phyloP scores from a whole-genome alignment of 2,329 filamentous ascomycete genomes.

The Penicillium aurantiogriseum region DNA sequence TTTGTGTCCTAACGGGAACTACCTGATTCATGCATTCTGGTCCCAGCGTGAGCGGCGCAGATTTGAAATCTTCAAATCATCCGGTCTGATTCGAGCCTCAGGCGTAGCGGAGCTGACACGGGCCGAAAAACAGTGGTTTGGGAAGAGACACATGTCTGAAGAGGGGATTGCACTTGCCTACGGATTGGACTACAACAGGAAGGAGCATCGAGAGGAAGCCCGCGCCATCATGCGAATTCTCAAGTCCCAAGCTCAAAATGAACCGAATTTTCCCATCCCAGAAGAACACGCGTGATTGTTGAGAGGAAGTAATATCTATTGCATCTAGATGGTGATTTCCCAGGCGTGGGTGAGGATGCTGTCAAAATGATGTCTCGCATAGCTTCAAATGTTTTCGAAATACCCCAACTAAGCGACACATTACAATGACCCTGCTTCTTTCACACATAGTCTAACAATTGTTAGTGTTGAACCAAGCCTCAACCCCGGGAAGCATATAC shows the following conservation, averaged over 20 bases:
- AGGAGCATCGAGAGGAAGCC: neutral
- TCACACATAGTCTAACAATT: neutral
- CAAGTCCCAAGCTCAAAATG: neutral
- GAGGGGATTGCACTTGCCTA: neutral
- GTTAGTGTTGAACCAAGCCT: too few species aligned
- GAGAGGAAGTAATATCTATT: neutral
- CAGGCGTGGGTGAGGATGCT: neutral
- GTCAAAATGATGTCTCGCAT: neutral
- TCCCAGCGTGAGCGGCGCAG: neutral
- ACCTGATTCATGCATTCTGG: neutral
- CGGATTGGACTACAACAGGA: neutral
- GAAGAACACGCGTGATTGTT: neutral
- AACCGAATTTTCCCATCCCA: neutral
- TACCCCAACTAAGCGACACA: neutral
- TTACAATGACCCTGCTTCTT: neutral
- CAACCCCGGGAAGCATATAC: too few species aligned
- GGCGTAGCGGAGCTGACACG: neutral
- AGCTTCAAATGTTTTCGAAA: neutral
- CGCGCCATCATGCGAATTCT: constrained; percentile 1
- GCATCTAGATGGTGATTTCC: neutral
- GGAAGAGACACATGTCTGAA: neutral
- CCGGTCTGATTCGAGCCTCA: neutral
- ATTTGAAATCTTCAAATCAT: neutral
- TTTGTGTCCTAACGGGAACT: neutral
- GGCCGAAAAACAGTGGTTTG: neutral